A percentile compares a stretch with the other conserved stretches of the same genome.
These are phyloP conservation scores for Litsea cubeba DNA, from an alignment of 164 flowering plant species.

Conservation along the genomic window DNA sequence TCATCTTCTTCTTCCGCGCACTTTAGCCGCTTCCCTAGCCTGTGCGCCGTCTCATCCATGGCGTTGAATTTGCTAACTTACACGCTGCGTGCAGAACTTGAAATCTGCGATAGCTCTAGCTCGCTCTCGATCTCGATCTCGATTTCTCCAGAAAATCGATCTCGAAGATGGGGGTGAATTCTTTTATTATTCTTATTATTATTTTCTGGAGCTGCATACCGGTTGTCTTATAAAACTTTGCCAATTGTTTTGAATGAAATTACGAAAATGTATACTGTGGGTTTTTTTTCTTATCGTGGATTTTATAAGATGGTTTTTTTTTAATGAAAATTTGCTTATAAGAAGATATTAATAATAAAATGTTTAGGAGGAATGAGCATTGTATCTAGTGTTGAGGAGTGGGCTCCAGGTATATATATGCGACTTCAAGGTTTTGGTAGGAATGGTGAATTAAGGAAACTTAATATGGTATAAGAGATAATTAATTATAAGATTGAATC, in stretches of 20 bases:
- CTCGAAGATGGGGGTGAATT: neutral
- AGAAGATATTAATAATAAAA: too few relatives aligned
- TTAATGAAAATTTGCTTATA: neutral
- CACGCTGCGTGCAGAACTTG: neutral
- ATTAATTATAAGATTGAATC: too few relatives aligned
- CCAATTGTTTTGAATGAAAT: neutral
- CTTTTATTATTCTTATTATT: neutral
- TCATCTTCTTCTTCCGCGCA: slow-evolving; percentile 18
- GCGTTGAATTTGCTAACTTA: too few relatives aligned
- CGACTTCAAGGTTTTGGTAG: too few relatives aligned
- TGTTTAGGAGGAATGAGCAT: too few relatives aligned
- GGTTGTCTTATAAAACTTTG: neutral
- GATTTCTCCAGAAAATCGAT: neutral
- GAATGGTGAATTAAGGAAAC: too few relatives aligned
- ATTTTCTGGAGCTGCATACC: neutral
- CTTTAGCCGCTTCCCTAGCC: slow-evolving; percentile 25
- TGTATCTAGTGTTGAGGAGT: too few relatives aligned
- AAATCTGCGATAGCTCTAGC: slow-evolving; percentile 10
- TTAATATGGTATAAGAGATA: too few relatives aligned
- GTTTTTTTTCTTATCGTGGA: neutral
- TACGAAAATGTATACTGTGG: neutral
- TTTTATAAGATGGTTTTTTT: neutral
- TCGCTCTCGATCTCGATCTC: neutral
- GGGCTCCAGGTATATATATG: too few relatives aligned
- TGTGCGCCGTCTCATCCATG: neutral